phyloP scores from a whole-genome alignment of 305 asterid genomes.

The Fraxinus latifolia region DNA sequence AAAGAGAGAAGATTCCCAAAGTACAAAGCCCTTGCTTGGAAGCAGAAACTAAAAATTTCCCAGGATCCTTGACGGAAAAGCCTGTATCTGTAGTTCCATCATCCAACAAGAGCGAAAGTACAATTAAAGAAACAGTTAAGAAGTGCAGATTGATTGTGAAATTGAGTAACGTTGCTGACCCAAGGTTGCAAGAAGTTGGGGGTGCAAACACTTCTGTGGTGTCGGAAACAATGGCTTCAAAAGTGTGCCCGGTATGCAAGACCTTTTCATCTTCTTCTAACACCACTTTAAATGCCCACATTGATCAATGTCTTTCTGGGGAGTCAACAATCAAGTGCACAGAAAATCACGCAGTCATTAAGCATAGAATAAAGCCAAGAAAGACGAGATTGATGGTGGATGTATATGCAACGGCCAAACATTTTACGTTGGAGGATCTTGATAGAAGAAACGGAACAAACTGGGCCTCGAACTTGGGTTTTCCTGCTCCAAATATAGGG shows the following conservation, averaged over 20 bases:
- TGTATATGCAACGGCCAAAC: slow-evolving; percentile 57
- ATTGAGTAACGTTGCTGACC: slow-evolving; percentile 37
- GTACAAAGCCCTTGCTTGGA: slow-evolving; percentile 32
- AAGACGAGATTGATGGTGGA: slow-evolving; percentile 73
- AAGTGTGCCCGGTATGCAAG: slow-evolving; percentile 96
- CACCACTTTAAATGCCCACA: slow-evolving; percentile 94
- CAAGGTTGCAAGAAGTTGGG: slow-evolving; percentile 36
- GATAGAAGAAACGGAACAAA: slow-evolving; percentile 79
- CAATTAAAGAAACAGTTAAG: slow-evolving; percentile 38
- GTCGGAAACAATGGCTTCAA: slow-evolving; percentile 76
- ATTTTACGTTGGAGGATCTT: slow-evolving; percentile 87
- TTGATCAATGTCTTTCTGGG: slow-evolving; percentile 87
- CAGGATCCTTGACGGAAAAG: slow-evolving; percentile 20
- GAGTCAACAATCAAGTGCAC: slow-evolving; percentile 50
- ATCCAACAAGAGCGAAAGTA: slow-evolving; percentile 34
- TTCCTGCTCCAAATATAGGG: slow-evolving; percentile 43
- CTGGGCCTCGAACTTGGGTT: slow-evolving; percentile 54
- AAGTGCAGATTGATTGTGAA: slow-evolving; percentile 61
- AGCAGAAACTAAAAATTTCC: slow-evolving; percentile 34
- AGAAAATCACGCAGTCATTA: slow-evolving; percentile 41
- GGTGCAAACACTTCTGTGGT: slow-evolving; percentile 34
- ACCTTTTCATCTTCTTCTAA: slow-evolving; percentile 82
- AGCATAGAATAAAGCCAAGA: slow-evolving; percentile 72
- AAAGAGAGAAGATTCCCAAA: slow-evolving; percentile 35
- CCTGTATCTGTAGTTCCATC: slow-evolving; percentile 31